phyloP scores from a whole-genome alignment of 2,329 filamentous ascomycete genomes.

The Chalaropsis ovoidea region DNA sequence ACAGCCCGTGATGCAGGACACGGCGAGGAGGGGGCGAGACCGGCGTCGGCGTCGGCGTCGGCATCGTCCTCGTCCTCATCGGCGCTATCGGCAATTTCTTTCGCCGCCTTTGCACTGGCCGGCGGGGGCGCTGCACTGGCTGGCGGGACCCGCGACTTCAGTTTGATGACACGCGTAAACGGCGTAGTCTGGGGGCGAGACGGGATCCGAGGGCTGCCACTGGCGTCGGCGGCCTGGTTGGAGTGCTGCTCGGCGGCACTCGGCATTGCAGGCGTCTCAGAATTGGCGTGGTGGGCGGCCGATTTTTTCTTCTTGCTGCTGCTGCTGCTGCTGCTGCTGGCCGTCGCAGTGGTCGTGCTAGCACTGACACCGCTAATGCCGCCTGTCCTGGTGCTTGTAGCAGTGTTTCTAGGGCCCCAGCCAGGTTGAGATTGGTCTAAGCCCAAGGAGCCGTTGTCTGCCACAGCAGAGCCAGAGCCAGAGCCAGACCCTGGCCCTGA shows the following conservation, averaged over 20 bases:
- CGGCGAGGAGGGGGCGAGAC: constrained; percentile 1
- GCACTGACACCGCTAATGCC: background rate
- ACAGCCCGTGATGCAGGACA: constrained; percentile 4
- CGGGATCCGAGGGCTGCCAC: background rate
- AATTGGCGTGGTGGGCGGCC: background rate
- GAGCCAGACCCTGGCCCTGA: constrained; percentile 16
- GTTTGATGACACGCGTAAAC: constrained; percentile 12
- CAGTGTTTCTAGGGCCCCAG: constrained; percentile 5
- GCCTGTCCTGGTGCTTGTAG: background rate
- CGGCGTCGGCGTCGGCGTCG: background rate
- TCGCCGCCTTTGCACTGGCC: background rate
- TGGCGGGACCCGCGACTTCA: constrained; percentile 9
- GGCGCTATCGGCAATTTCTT: constrained; percentile 4
- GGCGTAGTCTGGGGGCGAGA: background rate
- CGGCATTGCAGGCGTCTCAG: constrained; percentile 5
- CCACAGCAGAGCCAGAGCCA: constrained; percentile 15
- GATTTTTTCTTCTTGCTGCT: constrained; percentile 8
- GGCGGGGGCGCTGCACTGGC: background rate
- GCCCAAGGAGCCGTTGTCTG: constrained; percentile 11
- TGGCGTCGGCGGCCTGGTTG: background rate
- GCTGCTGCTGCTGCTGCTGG: background rate
- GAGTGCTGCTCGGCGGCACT: background rate
- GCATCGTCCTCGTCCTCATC: background rate
- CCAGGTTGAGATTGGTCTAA: constrained; percentile 13
- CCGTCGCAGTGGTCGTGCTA: background rate